A percentile compares a stretch with the other conserved stretches of the same genome.
Conservation (phyloP, 1,284 basidiomycete genomes). For the Ganoderma multipileum region DNA sequence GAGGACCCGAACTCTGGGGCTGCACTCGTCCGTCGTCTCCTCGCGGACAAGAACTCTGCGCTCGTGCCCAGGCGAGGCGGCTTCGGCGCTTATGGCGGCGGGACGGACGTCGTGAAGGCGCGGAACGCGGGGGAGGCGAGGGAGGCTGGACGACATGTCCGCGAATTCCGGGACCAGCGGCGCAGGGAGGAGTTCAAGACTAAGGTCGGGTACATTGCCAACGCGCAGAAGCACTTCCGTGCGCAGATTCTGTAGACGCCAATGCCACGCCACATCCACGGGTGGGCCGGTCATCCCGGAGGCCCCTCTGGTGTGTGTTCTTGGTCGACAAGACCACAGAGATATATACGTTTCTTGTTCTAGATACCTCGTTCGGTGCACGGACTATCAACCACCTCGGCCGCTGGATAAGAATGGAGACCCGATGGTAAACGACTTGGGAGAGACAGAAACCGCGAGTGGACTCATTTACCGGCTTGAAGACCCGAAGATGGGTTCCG, state of each 20-base stretch:
- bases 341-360: too few species aligned
- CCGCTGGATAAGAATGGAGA: too few species aligned
- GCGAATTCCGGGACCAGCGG: constrained; percentile 85
- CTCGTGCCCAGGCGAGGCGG: constrained; percentile 88
- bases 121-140: constrained; percentile 93
- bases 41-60: constrained; percentile 83
- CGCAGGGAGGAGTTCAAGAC: constrained; percentile 88
- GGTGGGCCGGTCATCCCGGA: too few species aligned
- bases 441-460: too few species aligned
- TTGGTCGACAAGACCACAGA: too few species aligned
- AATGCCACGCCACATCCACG: too few species aligned
- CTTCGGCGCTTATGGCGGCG: constrained; percentile 83
- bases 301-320: too few species aligned
- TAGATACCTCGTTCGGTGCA: too few species aligned
- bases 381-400: too few species aligned
- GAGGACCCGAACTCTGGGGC: constrained; percentile 75
- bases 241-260: constrained; percentile 46
- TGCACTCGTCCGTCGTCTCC: constrained; percentile 74
- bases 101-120: constrained; percentile 87
- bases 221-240: constrained; percentile 91
- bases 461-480: too few species aligned
- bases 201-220: constrained; percentile 77
- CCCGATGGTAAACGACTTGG: too few species aligned
- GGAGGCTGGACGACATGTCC: constrained; percentile 89
- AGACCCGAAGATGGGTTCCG: too few species aligned